Conservation (phyloP, 2,329 filamentous ascomycete genomes). For the Rutstroemia sp. region DNA sequence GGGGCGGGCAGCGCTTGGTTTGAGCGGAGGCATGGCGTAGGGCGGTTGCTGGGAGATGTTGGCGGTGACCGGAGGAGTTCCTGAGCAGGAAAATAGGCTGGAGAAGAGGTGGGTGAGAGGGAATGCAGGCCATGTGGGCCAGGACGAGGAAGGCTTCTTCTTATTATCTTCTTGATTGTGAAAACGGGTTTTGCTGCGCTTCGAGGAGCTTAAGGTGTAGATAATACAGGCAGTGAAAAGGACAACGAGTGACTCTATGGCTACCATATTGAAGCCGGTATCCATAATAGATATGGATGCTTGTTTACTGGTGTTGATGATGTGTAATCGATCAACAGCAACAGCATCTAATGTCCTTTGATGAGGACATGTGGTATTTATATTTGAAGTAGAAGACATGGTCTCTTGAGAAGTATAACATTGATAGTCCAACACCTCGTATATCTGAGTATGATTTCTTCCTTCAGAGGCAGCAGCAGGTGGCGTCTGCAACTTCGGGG, state of each 20-base stretch:
- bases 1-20: slow-evolving; percentile 15
- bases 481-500: neutral
- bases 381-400: neutral
- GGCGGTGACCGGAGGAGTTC: neutral
- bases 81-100: neutral
- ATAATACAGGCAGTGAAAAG: slow-evolving; percentile 1
- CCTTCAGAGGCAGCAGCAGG: neutral
- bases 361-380: neutral
- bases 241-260: neutral
- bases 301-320: too few relatives aligned
- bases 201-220: neutral
- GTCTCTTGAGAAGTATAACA: neutral
- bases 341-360: neutral
- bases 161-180: neutral
- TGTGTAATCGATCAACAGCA: too few relatives aligned
- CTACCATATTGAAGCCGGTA: slow-evolving; percentile 3
- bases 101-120: neutral
- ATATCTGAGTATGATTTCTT: neutral
- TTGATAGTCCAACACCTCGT: neutral
- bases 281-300: neutral
- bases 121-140: neutral
- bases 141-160: neutral
- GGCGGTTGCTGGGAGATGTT: neutral
- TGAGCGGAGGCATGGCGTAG: neutral
- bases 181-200: neutral